Evolutionary conservation across 441 rosid species (phyloP).

Genomic region (Oxalis stricta): DNA sequence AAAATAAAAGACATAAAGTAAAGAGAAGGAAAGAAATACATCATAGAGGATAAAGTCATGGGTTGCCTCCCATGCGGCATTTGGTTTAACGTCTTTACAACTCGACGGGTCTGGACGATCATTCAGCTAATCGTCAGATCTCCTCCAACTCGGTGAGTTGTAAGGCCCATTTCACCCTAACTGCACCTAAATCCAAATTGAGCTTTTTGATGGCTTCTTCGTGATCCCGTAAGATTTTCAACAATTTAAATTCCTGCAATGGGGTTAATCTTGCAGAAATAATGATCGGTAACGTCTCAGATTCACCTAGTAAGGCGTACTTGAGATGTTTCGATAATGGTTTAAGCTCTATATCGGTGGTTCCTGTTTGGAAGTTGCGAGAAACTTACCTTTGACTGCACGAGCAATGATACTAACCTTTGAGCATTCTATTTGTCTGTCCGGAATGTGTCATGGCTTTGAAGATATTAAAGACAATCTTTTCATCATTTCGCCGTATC

Average conservation of each 20-base stretch:
- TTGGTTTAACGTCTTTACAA: too few species aligned
- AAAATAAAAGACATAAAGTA: too few species aligned
- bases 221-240: background rate
- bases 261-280: background rate
- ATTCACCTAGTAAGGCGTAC: background rate
- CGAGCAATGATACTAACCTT: background rate
- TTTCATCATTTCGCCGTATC: background rate
- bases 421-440: background rate
- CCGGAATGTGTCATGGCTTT: background rate
- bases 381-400: background rate
- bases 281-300: background rate
- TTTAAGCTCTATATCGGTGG: background rate
- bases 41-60: too few species aligned
- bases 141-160: too few species aligned
- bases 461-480: background rate
- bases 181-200: too few species aligned
- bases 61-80: too few species aligned
- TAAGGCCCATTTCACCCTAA: too few species aligned
- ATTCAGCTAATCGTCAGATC: too few species aligned
- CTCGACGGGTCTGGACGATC: too few species aligned
- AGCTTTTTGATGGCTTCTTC: background rate
- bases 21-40: too few species aligned
- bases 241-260: background rate
- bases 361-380: background rate
- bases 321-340: background rate